Percentiles rank a stretch among this genome's conserved stretches.
Conservation (phyloP, 768 basidiomycete genomes). For the Panellus pusillus region DNA sequence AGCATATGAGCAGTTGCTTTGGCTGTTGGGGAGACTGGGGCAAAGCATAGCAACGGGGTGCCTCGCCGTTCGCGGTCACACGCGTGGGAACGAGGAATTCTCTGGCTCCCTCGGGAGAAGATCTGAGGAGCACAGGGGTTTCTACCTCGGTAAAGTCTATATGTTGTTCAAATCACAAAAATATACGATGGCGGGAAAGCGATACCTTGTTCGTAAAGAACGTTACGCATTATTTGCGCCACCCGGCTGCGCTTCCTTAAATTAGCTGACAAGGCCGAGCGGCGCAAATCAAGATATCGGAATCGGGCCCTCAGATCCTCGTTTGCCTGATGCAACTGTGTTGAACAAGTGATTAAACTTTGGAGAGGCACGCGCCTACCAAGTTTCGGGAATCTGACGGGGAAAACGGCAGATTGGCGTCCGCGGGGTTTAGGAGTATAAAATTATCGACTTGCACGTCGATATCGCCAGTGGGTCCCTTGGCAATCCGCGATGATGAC, state of each 20-base stretch:
- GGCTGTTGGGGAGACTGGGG: slow-evolving; percentile 96
- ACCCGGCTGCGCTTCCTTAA: slow-evolving; percentile 80
- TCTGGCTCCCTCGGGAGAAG: slow-evolving; percentile 91
- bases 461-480: slow-evolving; percentile 71
- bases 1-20: slow-evolving; percentile 89
- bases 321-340: slow-evolving; percentile 55
- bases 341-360: slow-evolving; percentile 18
- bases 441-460: slow-evolving; percentile 75
- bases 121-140: slow-evolving; percentile 87
- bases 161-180: slow-evolving; percentile 14
- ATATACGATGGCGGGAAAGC: slow-evolving; percentile 2
- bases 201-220: slow-evolving; percentile 73
- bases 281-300: slow-evolving; percentile 87
- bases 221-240: slow-evolving; percentile 72
- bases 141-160: slow-evolving; percentile 91
- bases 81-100: slow-evolving; percentile 92
- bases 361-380: slow-evolving; percentile 46
- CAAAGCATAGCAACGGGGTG: slow-evolving; percentile 77
- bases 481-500: slow-evolving; percentile 23
- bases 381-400: slow-evolving; percentile 76
- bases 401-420: slow-evolving; percentile 72
- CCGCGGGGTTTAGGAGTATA: slow-evolving; percentile 79
- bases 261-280: slow-evolving; percentile 71
- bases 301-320: slow-evolving; percentile 84
- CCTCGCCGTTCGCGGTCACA: slow-evolving; percentile 31